These are phyloP conservation scores for Eucalyptus lansdowneana DNA, from an alignment of 345 rosid species.

Conservation along the genomic window DNA sequence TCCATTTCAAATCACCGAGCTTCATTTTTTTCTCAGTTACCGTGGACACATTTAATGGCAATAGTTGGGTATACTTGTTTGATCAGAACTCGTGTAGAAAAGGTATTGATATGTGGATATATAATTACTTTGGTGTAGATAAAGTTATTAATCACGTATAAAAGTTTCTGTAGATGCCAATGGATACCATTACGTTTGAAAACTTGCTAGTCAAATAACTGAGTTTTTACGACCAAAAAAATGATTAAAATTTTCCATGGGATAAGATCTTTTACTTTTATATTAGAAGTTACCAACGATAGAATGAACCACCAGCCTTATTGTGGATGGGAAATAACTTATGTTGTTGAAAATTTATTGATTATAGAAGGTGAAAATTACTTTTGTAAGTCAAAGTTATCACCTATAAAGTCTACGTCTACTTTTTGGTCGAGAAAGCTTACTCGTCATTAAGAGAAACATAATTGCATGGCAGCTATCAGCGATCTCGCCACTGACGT, in stretches of 20 bases:
- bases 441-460: neutral
- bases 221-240: neutral
- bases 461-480: neutral
- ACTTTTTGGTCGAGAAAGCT: neutral
- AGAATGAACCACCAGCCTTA: neutral
- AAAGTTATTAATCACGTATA: neutral
- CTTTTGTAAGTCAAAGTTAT: neutral
- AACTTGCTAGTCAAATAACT: neutral
- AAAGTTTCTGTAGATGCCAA: neutral
- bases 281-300: neutral
- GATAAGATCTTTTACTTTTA: neutral
- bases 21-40: neutral
- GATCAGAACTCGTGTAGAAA: neutral
- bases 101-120: neutral
- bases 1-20: neutral
- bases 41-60: neutral
- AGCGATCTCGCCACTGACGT: neutral
- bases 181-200: neutral
- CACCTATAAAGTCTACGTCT: neutral
- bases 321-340: neutral
- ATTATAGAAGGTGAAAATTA: neutral
- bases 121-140: neutral
- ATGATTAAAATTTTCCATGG: neutral
- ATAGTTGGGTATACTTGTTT: neutral
- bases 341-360: neutral